Evolutionary conservation across 176 grass and related monocot genomes (phyloP), one percentile per base, ranked within the genome.

Genomic region (Musa itinerans): DNA sequence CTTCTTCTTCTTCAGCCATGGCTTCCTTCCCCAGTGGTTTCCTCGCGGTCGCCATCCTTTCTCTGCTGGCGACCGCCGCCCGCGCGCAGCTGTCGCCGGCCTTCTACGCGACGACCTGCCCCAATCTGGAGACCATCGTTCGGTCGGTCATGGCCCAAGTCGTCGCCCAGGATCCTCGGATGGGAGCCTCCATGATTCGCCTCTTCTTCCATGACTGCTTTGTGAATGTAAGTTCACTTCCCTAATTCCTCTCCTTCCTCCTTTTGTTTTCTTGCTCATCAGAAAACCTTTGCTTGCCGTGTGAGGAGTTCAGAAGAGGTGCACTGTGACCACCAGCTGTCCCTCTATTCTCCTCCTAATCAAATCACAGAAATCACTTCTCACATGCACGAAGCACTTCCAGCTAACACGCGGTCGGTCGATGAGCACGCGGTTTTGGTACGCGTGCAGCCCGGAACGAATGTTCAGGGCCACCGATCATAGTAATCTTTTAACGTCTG

Each of bases 101-200:
- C 52, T 94, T 78, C 91, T 94, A 94, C 71, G 80, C 64, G 27
- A 22, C 66, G 34, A 82, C 87, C 21, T 90, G 91, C 80, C 72
- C 78, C 13, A 88, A 26, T 67, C 65, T 86, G 75, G 74, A 87
- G 50, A 65, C 59, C 24, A 84, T 84, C 57, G 91, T 90, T 54
- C 52, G 91, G 5, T 83, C 91, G 11, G 91, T 27, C 16, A 85
- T 94, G 87, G n/a, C 65, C 5, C 67, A 79, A 71, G 80, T 85
- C 64, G 81, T 90, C 16, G 53, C 69, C 15, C 12, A 52, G 34
- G 91, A 94, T 65, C 80, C 80, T 0, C 56, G 87, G 8, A 90
- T 92, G 93, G 93, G 87, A 10, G 93, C 89, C 72, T 74, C 72
- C 72, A 15, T 74, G 13, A 55, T 74, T 21, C 72, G 72, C 53